Base-by-base conservation (phyloP, 169 alveolate genomes). In the Theileria orientalis region DNA sequence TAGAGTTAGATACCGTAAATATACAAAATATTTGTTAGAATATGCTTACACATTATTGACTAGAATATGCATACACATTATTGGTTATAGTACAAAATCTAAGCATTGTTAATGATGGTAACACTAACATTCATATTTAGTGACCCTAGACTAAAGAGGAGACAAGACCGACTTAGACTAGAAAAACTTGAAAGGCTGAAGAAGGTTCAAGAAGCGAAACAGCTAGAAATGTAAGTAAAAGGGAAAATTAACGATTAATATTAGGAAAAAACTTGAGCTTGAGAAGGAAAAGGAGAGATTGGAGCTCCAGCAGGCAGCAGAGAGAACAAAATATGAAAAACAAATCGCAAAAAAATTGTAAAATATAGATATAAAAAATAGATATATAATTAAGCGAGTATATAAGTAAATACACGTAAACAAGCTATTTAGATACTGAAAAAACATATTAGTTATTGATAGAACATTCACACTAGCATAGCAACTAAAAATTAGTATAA, bases 121-220 rank as follows among this genome's bases (percentile, higher is more conserved):
- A 37, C 9, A 37, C 5, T 37, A 51, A 23, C 61, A 51, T 7
- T 27, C 5, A 51, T 42, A 42, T 49, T 42, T 84, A 88, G 83
- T 70, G 84, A 83, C 54, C 88, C 84, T 44, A 71, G 89, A 71
- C 69, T 85, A 84, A 90, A 69, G 84, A 77, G 61, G 64, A 78
- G 57, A 66, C 78, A 63, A 51, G 89, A 52, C 56, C 70, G 83
- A 91, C 75, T 54, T 93, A 88, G 60, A 91, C 86, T 56, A 59
- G 87, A 72, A 76, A 85, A 79, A 56, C 13, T 71, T 7, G 77
- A 63, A 19, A 46, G 71, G 16, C 69, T 64, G 78, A 25, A 68
- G 30, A 52, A 46, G 66, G 57, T 54, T 27, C 69, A 68, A n/a
- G 87, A 79, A 21, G 83, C 71, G 35, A 52, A 69, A 27, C 25